Evolutionary conservation across 306 rosid species (phyloP), one percentile per base, ranked within the genome.

Genomic region (Vicia sativa): DNA sequence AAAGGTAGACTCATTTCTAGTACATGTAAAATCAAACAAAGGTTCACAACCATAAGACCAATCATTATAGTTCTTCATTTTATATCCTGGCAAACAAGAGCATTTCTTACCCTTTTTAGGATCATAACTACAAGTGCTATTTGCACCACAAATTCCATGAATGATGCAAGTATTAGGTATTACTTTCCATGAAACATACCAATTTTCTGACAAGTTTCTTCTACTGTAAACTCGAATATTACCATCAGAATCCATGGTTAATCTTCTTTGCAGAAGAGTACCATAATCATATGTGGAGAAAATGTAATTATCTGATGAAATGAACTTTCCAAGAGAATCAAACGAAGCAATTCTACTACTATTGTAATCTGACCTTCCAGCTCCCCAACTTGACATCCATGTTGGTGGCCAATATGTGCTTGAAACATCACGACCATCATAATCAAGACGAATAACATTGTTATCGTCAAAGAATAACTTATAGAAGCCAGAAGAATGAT

Each of bases 41-140:
- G 83, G 85, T 12, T 77, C 61, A 18, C 88, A 86, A 6, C 91
- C 91, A 2, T 60, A 13, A 29, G 86, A 66, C 83, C 83, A 78
- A 58, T 82, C 80, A 11, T 49, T 53, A 4, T 1, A 29, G 13
- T 66, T 71, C 15, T 23, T 78, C n/a, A 61, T 2, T 43, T n/a
- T 74, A 38, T 64, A 13, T 1, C 86, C 80, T 0, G 78, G 72
- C 15, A 66, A 34, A 34, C 83, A 78, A 7, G 65, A 38, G 6
- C 81, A 81, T 54, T 39, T 76, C 19, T 16, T 68, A 9, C 80
- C 78, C 29, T 5, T 38, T 15, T 3, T 11, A 31, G 11, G 48
- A 70, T 70, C 56, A 31, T 71, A 62, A 6, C 0, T 28, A 13
- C 83, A 82, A 0, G 18, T 0, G 34, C 83, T 78, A 21, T 78